A percentile compares a stretch with the other conserved stretches of the same genome.
phyloP scores from a whole-genome alignment of 2,329 filamentous ascomycete genomes.

The Didymella exigua region DNA sequence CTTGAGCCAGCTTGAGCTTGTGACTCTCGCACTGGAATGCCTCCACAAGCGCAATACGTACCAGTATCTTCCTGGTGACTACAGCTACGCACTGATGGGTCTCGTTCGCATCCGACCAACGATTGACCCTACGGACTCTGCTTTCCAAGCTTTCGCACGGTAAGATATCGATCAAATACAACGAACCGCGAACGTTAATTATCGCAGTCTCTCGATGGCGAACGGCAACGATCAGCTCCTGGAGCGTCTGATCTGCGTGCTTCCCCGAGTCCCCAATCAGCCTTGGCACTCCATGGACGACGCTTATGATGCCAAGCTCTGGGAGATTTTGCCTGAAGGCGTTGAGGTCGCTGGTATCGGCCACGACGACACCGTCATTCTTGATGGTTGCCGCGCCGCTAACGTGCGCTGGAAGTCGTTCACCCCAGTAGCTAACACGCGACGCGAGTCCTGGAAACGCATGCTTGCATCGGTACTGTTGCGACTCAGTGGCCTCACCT shows the following conservation, averaged over 20 bases:
- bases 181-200: not conserved
- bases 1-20: constrained; percentile 51
- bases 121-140: constrained; percentile 49
- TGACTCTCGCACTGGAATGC: constrained; percentile 50
- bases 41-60: constrained; percentile 48
- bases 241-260: constrained; percentile 54
- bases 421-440: constrained; percentile 38
- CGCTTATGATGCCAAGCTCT: constrained; percentile 50
- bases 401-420: constrained; percentile 54
- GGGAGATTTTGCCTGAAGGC: constrained; percentile 52
- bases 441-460: constrained; percentile 37
- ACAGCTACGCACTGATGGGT: constrained; percentile 56
- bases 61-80: constrained; percentile 49
- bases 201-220: constrained; percentile 49
- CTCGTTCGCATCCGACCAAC: constrained; percentile 50
- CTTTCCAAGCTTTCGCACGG: constrained; percentile 56
- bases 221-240: constrained; percentile 55
- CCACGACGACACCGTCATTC: constrained; percentile 51
- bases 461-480: constrained; percentile 26
- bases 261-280: constrained; percentile 41
- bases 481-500: constrained; percentile 25
- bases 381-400: constrained; percentile 51
- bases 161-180: not conserved
- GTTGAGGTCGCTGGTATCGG: constrained; percentile 51
- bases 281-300: constrained; percentile 53